Conservation (phyloP, 192 early-diverging fungal genomes). For the Coemansia sp. region DNA sequence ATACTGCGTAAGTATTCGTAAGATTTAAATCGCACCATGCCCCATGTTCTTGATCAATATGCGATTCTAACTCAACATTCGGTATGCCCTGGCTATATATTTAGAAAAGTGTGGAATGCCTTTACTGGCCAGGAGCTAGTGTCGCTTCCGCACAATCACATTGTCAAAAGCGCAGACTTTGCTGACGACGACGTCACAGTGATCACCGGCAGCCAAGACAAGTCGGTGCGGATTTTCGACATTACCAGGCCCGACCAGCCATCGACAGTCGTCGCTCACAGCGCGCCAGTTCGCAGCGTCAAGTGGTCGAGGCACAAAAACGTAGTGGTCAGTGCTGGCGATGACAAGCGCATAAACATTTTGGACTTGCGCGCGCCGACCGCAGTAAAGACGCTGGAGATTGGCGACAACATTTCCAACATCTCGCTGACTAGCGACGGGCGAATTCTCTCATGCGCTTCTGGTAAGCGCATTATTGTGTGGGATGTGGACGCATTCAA, state of each 20-base stretch:
- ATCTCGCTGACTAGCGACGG: slow-evolving; percentile 77
- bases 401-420: slow-evolving; percentile 66
- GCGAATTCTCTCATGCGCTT: slow-evolving; percentile 73
- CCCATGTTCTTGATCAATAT: not conserved
- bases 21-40: not conserved
- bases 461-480: slow-evolving; percentile 74
- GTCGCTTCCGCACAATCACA: slow-evolving; percentile 75
- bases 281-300: slow-evolving; percentile 34
- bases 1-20: slow-evolving; percentile 67
- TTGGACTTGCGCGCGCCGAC: slow-evolving; percentile 74
- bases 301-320: slow-evolving; percentile 51
- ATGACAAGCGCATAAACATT: slow-evolving; percentile 60
- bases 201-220: slow-evolving; percentile 83
- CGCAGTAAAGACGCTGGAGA: slow-evolving; percentile 61
- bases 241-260: slow-evolving; percentile 53
- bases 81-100: not conserved
- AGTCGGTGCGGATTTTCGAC: slow-evolving; percentile 81
- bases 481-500: slow-evolving; percentile 72
- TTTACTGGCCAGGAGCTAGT: slow-evolving; percentile 69
- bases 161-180: slow-evolving; percentile 85
- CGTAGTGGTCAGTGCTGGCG: slow-evolving; percentile 64
- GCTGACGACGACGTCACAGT: slow-evolving; percentile 66
- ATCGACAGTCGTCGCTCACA: slow-evolving; percentile 43
- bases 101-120: slow-evolving; percentile 86
- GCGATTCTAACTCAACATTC: not conserved